Conservation (phyloP, 805 yeast species). For the Lipomyces oligophaga region DNA sequence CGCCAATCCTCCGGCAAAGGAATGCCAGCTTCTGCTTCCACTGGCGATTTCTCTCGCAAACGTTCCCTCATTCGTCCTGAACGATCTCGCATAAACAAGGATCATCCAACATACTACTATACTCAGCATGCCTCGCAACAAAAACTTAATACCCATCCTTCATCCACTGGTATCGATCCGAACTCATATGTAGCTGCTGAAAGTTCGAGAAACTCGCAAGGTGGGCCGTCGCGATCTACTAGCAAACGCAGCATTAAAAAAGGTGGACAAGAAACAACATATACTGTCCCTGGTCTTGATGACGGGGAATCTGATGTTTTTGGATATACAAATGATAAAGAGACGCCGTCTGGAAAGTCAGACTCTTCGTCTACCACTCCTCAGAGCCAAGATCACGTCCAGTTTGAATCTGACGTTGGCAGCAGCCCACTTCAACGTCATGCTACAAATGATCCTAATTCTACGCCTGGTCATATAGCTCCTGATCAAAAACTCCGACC, state of each 20-base stretch:
- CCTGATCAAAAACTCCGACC: background rate
- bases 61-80: conserved; percentile 82
- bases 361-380: conserved; percentile 9
- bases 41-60: conserved; percentile 41
- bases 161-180: conserved; percentile 70
- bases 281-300: background rate
- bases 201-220: background rate
- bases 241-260: background rate
- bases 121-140: conserved; percentile 65
- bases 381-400: background rate
- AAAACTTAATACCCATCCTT: conserved; percentile 62
- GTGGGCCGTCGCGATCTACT: background rate
- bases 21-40: conserved; percentile 15
- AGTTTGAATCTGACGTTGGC: background rate
- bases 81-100: conserved; percentile 60
- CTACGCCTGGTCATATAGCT: background rate
- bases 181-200: conserved; percentile 26
- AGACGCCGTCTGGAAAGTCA: conserved; percentile 17
- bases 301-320: conserved; percentile 3
- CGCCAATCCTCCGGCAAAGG: conserved; percentile 13
- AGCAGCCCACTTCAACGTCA: background rate
- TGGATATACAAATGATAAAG: conserved; percentile 11
- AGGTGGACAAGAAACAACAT: background rate
- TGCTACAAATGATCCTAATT: no score
- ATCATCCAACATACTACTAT: conserved; percentile 74